These are phyloP conservation scores for Trichophyton simii DNA, from an alignment of 2,329 filamentous ascomycete species.

Conservation along the genomic window DNA sequence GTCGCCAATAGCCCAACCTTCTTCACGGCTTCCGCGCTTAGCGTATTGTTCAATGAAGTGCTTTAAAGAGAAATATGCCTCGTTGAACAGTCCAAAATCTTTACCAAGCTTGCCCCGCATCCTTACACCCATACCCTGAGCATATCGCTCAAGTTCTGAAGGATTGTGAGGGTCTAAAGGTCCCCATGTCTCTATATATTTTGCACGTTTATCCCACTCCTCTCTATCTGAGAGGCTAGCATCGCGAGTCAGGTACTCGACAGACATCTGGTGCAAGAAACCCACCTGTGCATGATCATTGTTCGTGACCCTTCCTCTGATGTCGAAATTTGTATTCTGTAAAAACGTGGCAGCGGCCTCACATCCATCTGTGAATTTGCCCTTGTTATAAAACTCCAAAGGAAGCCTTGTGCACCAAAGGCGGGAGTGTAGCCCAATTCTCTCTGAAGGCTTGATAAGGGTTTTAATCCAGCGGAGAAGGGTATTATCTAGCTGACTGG, in stretches of 20 bases:
- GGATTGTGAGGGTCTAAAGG: conserved; percentile 4
- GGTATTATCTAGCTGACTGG: not conserved
- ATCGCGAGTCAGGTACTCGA: conserved; percentile 4
- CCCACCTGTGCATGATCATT: conserved; percentile 4
- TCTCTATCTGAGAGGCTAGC: not conserved
- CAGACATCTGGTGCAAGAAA: not conserved
- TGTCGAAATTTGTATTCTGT: not conserved
- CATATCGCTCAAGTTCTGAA: conserved; percentile 5
- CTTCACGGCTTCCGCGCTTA: conserved; percentile 5
- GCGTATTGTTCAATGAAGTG: conserved; percentile 8
- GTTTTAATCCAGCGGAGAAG: conserved; percentile 3
- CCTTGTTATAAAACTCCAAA: conserved; percentile 4
- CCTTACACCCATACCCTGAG: conserved; percentile 4
- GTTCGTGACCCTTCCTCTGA: not conserved
- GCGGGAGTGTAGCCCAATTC: not conserved
- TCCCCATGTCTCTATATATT: conserved; percentile 5
- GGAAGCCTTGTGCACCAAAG: conserved; percentile 6
- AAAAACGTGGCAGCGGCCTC: conserved; percentile 4
- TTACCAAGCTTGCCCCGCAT: conserved; percentile 8
- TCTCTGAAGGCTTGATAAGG: not conserved
- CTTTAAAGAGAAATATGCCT: conserved; percentile 6
- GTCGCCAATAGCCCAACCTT: conserved; percentile 7
- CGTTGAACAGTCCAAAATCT: conserved; percentile 6
- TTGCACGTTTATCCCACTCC: conserved; percentile 3
- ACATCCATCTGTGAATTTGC: conserved; percentile 4